Evolutionary conservation across 805 yeast species (phyloP).

Genomic region (Cyberlindnera mrakii): DNA sequence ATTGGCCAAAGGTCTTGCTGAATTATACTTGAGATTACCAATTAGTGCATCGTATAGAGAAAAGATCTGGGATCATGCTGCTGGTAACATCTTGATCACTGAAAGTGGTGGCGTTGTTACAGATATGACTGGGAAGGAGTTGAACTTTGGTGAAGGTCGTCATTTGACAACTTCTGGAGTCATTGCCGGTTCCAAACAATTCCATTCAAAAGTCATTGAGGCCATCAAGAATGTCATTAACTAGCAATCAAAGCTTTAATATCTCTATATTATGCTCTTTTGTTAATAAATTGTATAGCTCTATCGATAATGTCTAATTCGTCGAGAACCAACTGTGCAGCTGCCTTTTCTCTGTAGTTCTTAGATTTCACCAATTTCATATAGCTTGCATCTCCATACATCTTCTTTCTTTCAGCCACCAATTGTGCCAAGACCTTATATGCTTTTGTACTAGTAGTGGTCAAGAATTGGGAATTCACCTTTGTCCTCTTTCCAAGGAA

Average conservation of each 20-base stretch:
- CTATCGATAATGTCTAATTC: constrained; percentile 14
- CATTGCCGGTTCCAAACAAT: constrained; percentile 59
- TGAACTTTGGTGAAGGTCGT: constrained; percentile 86
- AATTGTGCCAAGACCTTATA: constrained; percentile 16
- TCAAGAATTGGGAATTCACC: constrained; percentile 12
- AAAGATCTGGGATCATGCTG: constrained; percentile 99
- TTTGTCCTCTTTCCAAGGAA: constrained; percentile 18
- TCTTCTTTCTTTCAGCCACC: constrained; percentile 11
- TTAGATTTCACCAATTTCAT: constrained; percentile 11
- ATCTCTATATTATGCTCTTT: constrained; percentile 2
- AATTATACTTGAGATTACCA: constrained; percentile 86
- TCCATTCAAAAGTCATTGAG: constrained; percentile 25
- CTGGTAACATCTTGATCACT: constrained; percentile 78
- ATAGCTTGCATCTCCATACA: constrained; percentile 9
- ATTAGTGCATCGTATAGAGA: constrained; percentile 71
- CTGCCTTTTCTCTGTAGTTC: constrained; percentile 11
- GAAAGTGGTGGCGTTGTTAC: constrained; percentile 93
- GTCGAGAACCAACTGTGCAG: constrained; percentile 13
- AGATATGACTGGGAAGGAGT: constrained; percentile 67
- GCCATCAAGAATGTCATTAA: constrained; percentile 18
- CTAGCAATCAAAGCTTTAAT: not conserved
- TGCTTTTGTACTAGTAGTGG: constrained; percentile 15
- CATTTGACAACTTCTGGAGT: constrained; percentile 79
- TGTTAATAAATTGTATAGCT: constrained; percentile 8
- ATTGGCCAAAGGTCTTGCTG: constrained; percentile 86